Evolutionary conservation across 805 yeast genomes (phyloP), one percentile per base, ranked within the genome.

Genomic region (Jamesozyma jinghongensis): DNA sequence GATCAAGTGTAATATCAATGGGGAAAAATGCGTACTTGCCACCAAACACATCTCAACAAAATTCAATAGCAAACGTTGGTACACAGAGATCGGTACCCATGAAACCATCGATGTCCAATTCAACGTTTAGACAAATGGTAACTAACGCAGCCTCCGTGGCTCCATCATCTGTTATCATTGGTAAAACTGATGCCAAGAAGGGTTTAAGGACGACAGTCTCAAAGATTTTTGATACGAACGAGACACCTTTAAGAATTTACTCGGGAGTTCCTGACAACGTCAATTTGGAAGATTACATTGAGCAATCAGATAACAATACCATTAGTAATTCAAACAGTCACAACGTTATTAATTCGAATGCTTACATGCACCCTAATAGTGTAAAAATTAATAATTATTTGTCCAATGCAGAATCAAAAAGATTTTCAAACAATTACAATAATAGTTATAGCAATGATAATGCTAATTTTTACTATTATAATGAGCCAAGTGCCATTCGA

Each of bases 231-330:
- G 90, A 82, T 51, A 73, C 76, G 11, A 80, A 76, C 49, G 87
- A 85, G 1, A 75, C 81, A 0, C 82, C 79, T 36, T 76, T 85
- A 5, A 68, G 88, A 52, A 65, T 87, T 27, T 81, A 82, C 52
- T 79, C 87, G 17, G 84, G 82, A 17, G 73, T 77, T 2, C 82
- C 82, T 0, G 81, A 77, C 52, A 78, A 77, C 54, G 69, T 68
- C 12, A 66, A 68, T 46, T 52, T 63, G 25, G 73, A 67, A 41
- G 72, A 67, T 42, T 64, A 63, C 41, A 63, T 67, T 32, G 72
- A 67, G 40, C 68, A 62, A 37, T 62, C 66, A 32, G 71, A 69
- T 37, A 40, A 40, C 16, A 33, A 11, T 20, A 28, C 28, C 18
- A 34, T 6, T 11, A 42, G 26, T 31, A 33, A 28, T 38, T 16